Evolutionary conservation across 805 yeast species (phyloP).

Genomic region (Ogataea trehalophila): DNA sequence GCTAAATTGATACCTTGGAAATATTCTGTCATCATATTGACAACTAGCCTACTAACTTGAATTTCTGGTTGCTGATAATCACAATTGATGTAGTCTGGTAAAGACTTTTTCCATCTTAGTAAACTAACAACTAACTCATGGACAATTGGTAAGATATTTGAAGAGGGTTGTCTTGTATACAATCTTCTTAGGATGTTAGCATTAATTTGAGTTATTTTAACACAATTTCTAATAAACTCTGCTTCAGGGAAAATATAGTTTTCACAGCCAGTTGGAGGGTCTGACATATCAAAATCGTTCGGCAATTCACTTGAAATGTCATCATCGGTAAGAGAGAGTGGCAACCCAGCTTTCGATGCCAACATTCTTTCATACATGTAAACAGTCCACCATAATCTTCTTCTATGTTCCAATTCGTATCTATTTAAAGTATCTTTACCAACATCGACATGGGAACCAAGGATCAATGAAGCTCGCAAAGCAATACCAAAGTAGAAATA

Average conservation of each 20-base stretch:
- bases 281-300: conserved; percentile 59
- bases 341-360: conserved; percentile 77
- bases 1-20: conserved; percentile 80
- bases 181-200: conserved; percentile 65
- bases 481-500: conserved; percentile 79
- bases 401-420: conserved; percentile 48
- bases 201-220: conserved; percentile 72
- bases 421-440: conserved; percentile 55
- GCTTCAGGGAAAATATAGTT: conserved; percentile 75
- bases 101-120: conserved; percentile 59
- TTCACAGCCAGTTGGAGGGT: conserved; percentile 55
- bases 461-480: conserved; percentile 60
- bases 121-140: conserved; percentile 64
- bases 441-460: conserved; percentile 82
- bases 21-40: conserved; percentile 76
- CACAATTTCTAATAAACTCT: conserved; percentile 71
- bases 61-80: conserved; percentile 54
- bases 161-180: conserved; percentile 70
- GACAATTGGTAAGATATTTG: conserved; percentile 70
- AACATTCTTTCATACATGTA: conserved; percentile 58
- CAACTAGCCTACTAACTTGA: conserved; percentile 58
- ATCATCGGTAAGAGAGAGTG: conserved; percentile 73
- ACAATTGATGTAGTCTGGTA: conserved; percentile 61
- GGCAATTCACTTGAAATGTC: conserved; percentile 78
- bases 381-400: conserved; percentile 37